Evolutionary conservation across 1,284 basidiomycete species (phyloP), one percentile per base, ranked within the genome.

Genomic region (Agaricales sp.): DNA sequence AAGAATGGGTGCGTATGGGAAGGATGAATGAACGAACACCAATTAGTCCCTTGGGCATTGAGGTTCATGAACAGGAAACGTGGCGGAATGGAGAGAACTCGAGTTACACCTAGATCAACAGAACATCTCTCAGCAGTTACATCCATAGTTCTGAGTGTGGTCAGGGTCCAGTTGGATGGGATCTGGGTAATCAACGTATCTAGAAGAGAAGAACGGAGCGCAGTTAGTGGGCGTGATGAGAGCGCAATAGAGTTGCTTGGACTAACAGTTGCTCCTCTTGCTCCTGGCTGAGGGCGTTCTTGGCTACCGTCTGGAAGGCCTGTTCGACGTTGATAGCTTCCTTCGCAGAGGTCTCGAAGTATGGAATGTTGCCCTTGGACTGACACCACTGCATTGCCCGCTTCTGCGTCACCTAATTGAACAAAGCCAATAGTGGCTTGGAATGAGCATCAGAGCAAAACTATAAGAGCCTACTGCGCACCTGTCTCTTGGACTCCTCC

Each of bases 321-420:
- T 98, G 94, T 66, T 99, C 96, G 51, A 99, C 95, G 60, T 99
- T 99, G 77, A 99, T 98, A 16, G 96, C 95, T 67, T 99, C 96
- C 73, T 99, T 99, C 41, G 96, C 96, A 8, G 95, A 98, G 1
- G 96, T 99, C 73, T 99, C 96, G 67, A 99, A 99, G 70, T 99
- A 99, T 13, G 96, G 96, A 58, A 99, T 98, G 69, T 98, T 98
- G 61, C 96, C 96, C 73, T 99, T 99, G 55, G 92, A 88, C 64
- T 99, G 94, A 68, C 96, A 99, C 96, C 96, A 99, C 6, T 92
- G 92, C 93, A 99, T 98, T 19, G 96, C 96, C 48, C 96, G 88
- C 68, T 99, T 99, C 82, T 99, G 96, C 6, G 92, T 93, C 21
- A 98, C 93, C 92, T 94, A 56, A 3, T 50, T 46, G 24, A 46